Conservation (phyloP, 1,139 yeast species). For the Saccharomyces hybrid region DNA sequence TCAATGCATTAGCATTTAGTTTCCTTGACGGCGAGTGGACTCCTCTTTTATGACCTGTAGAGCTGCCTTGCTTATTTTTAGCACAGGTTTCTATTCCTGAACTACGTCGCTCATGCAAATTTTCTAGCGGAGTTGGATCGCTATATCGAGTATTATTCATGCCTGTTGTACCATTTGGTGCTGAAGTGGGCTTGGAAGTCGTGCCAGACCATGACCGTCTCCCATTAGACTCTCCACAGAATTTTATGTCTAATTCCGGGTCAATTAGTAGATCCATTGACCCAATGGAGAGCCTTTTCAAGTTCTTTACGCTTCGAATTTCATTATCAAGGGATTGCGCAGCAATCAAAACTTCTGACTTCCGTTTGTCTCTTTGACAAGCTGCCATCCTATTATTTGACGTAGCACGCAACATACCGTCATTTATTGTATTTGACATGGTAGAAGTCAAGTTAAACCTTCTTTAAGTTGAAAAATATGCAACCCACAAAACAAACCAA, state of each 20-base stretch:
- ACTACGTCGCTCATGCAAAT: not conserved
- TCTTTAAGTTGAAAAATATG: not conserved
- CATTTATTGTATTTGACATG: not conserved
- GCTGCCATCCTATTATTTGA: not conserved
- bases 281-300: slow-evolving; percentile 30
- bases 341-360: slow-evolving; percentile 29
- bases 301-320: slow-evolving; percentile 26
- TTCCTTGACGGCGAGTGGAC: slow-evolving; percentile 1
- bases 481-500: not conserved
- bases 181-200: slow-evolving; percentile 10
- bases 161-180: slow-evolving; percentile 4
- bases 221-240: slow-evolving; percentile 6
- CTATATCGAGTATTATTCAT: slow-evolving; percentile 6
- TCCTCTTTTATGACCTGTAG: not conserved
- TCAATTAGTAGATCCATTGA: slow-evolving; percentile 27
- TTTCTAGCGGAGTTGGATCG: slow-evolving; percentile 7
- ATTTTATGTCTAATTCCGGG: slow-evolving; percentile 23
- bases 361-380: slow-evolving; percentile 18
- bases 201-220: slow-evolving; percentile 12
- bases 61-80: not conserved
- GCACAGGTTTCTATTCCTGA: not conserved
- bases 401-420: not conserved
- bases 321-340: slow-evolving; percentile 29
- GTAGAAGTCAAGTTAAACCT: not conserved
- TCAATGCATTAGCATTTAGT: slow-evolving; percentile 8